Evolutionary conservation across 106 monocot genomes (phyloP), one percentile per base, ranked within the genome.

Genomic region (Dioscorea zingiberensis): DNA sequence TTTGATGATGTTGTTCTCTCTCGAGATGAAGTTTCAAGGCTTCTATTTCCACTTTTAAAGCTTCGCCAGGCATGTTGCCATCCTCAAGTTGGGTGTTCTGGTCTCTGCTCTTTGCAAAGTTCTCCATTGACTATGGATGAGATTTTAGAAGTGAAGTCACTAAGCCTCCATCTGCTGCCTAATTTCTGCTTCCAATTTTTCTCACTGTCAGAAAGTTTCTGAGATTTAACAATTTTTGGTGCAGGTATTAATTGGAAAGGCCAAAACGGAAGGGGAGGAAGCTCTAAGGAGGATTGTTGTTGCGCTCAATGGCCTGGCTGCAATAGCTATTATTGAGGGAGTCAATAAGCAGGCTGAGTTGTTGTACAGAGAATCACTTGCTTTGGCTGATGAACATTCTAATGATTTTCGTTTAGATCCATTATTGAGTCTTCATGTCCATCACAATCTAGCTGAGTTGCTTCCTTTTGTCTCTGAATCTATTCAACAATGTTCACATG

Each of bases 1-100:
- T 72, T 66, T 23, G 60, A 81, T 81, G 53, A 28, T 73, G 71
- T 75, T 80, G 71, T 75, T 80, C 85, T 89, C 74, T 84, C 92
- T 44, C 83, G 73, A 68, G 68, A 57, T 60, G 86, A 91, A 60
- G 80, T 85, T 64, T 70, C 81, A 58, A 92, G 71, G 74, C 79
- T 97, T 74, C 77, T 97, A 28, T 68, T 60, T 53, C 81, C 91
- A 75, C 80, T 97, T 14, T 65, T 97, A 48, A 97, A 92, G 78
- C 88, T 97, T 83, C 91, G 97, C 32, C 97, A 97, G 61, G 97
- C 97, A 53, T 97, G 97, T 65, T 97, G 97, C 55, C 97, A 97
- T 79, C 97, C 97, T 70, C 97, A 97, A 86, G 88, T 97, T 75
- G 97, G 97, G 47, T 86, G 92, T 69, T 92, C 85, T 69, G 97